Conservation (phyloP, 148 eudicot genomes). For the Rhododendron henanense region DNA sequence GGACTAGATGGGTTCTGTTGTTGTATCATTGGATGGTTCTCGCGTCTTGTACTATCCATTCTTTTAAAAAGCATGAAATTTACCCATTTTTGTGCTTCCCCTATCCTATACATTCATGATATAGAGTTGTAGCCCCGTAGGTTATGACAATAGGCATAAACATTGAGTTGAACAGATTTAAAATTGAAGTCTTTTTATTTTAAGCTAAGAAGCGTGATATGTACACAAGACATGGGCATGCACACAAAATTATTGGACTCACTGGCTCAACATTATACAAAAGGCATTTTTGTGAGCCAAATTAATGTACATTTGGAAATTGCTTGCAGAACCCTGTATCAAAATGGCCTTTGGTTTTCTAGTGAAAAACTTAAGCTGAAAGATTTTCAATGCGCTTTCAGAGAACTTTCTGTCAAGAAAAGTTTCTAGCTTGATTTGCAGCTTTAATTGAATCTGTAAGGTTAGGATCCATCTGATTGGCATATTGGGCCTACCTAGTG, state of each 20-base stretch:
- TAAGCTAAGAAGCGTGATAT: no score
- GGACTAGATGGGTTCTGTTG: no score
- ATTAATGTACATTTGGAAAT: neutral
- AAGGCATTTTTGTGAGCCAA: no score
- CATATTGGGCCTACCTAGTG: neutral
- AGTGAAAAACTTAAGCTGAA: neutral
- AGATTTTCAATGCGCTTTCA: neutral
- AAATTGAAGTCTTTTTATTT: no score
- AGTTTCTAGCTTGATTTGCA: neutral
- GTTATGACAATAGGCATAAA: neutral
- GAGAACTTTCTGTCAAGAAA: neutral
- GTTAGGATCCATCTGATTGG: neutral
- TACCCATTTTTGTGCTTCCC: neutral
- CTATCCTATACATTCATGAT: neutral
- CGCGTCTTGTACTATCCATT: no score
- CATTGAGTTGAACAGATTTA: neutral
- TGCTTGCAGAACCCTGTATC: neutral
- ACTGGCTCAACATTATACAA: neutral
- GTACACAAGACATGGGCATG: neutral
- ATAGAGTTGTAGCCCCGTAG: neutral
- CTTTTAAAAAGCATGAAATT: neutral
- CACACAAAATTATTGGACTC: neutral
- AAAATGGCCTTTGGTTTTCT: neutral
- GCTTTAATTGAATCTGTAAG: neutral
- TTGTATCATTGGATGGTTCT: neutral